Evolutionary conservation across 1,284 basidiomycete genomes (phyloP), one percentile per base, ranked within the genome.

Genomic region (Tylopilus sp.): DNA sequence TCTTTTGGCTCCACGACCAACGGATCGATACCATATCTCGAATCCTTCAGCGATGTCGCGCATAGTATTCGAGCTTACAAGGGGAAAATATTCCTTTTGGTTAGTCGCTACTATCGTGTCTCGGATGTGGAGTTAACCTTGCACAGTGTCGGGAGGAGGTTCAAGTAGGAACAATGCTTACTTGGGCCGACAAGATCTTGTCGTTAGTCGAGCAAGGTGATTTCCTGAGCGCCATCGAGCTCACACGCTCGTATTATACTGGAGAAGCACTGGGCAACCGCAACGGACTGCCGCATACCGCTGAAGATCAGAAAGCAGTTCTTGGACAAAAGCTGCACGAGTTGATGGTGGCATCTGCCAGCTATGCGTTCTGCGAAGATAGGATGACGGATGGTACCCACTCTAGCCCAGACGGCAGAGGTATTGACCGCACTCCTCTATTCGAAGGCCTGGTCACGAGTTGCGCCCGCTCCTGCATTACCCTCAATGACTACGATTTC

Each of bases 181-280:
- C 93, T 1, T 99, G 96, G 96, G 93, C 95, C 10, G 94, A 99
- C 66, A 84, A 89, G 20, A 85, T 99, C 20, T 73, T 98, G 28
- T 76, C 83, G 4, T 82, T 87, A 46, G 94, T 98, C 24, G 80
- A 92, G 62, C 75, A 79, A 5, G 93, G 94, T 28, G 87, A 97
- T 62, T 94, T 97, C 65, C 74, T 99, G 15, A 82, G 78, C 39
- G 95, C 96, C 1, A 96, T 99, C 57, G 85, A 93, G 45, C 75
- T 95, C 15, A 82, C 90, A 0, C 81, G 90, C 18, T 76, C 81
- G 0, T 99, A 95, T 69, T 94, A 94, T 65, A 72, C 83, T n/a
- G 88, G 85, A 10, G 77, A 81, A 36, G 86, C 87, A 9, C 78
- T 82, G n/a, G 92, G 94, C 4, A 96, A 94, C 61, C 81, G 82